These are phyloP conservation scores for Penicillium sp. DNA, from an alignment of 2,329 filamentous ascomycete species.

Conservation along the genomic window DNA sequence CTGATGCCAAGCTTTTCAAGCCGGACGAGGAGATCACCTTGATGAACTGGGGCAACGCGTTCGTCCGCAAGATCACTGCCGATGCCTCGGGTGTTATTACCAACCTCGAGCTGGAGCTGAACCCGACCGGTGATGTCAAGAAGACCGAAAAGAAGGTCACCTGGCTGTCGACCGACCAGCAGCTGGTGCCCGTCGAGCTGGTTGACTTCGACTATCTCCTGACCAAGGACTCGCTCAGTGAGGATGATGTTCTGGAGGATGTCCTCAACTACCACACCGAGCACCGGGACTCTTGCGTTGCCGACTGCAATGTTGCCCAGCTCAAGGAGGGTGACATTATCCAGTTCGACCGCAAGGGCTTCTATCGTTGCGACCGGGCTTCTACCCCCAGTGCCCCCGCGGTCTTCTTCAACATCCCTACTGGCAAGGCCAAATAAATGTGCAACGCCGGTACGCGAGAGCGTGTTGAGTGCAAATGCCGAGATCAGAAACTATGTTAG, in stretches of 20 bases:
- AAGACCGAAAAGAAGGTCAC: constrained; percentile 95
- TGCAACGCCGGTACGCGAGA: not conserved
- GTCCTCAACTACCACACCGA: constrained; percentile 76
- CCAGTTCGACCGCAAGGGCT: constrained; percentile 91
- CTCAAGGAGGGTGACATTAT: constrained; percentile 88
- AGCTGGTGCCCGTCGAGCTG: constrained; percentile 76
- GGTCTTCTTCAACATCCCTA: constrained; percentile 69
- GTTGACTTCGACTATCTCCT: constrained; percentile 96
- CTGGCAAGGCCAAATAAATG: constrained; percentile 53
- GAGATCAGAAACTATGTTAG: no score
- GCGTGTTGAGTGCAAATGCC: not conserved
- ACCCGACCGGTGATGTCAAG: constrained; percentile 90
- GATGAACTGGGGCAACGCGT: constrained; percentile 82
- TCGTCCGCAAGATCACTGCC: constrained; percentile 52
- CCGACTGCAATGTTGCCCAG: constrained; percentile 74
- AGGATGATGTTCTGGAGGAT: constrained; percentile 81
- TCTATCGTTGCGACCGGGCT: constrained; percentile 76
- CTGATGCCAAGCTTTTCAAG: constrained; percentile 76
- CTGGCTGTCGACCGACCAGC: constrained; percentile 78
- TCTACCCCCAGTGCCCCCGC: constrained; percentile 59
- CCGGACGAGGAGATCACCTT: constrained; percentile 88
- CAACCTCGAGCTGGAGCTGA: constrained; percentile 75
- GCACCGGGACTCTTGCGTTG: constrained; percentile 69
- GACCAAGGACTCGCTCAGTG: constrained; percentile 89
- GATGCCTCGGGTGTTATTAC: constrained; percentile 59